Percentiles rank a stretch among this genome's conserved stretches.
Conservation (phyloP, 2,329 filamentous ascomycete species). For the Talaromyces sp. region DNA sequence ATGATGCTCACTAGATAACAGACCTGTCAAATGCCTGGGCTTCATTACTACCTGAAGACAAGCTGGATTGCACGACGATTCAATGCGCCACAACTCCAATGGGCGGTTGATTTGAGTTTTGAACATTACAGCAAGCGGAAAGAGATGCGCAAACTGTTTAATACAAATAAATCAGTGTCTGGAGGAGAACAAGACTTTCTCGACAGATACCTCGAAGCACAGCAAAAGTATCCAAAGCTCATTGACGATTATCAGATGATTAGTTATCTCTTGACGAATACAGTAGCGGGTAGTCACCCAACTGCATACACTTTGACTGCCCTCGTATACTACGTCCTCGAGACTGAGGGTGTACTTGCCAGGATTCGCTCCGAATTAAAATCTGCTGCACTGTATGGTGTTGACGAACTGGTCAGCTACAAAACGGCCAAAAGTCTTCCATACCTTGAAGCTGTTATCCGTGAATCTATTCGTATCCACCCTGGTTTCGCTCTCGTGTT, state of each 20-base stretch:
- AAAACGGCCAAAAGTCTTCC: slow-evolving; percentile 10
- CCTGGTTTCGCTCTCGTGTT: slow-evolving; percentile 19
- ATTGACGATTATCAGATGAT: slow-evolving; percentile 22
- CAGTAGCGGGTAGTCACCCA: slow-evolving; percentile 34
- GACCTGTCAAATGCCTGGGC: slow-evolving; percentile 18
- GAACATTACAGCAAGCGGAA: slow-evolving; percentile 12
- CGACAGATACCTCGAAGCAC: slow-evolving; percentile 21
- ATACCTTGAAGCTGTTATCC: slow-evolving; percentile 19
- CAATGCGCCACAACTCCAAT: slow-evolving; percentile 18
- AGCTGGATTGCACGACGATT: slow-evolving; percentile 11
- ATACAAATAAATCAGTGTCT: not conserved
- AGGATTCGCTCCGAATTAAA: slow-evolving; percentile 28
- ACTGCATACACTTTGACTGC: slow-evolving; percentile 33
- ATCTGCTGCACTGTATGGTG: slow-evolving; percentile 17
- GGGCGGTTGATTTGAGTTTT: slow-evolving; percentile 18
- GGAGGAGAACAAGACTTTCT: slow-evolving; percentile 21
- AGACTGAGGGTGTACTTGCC: slow-evolving; percentile 24
- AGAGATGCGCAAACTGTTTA: not conserved
- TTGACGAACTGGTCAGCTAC: slow-evolving; percentile 16
- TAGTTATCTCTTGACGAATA: slow-evolving; percentile 26
- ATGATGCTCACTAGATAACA: not conserved
- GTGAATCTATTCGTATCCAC: slow-evolving; percentile 20
- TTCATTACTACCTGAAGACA: slow-evolving; percentile 23
- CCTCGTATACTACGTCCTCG: slow-evolving; percentile 31
- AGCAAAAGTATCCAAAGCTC: slow-evolving; percentile 22